These are phyloP conservation scores for Torulaspora delbrueckii DNA, from an alignment of 805 yeast genomes.

Conservation along the genomic window DNA sequence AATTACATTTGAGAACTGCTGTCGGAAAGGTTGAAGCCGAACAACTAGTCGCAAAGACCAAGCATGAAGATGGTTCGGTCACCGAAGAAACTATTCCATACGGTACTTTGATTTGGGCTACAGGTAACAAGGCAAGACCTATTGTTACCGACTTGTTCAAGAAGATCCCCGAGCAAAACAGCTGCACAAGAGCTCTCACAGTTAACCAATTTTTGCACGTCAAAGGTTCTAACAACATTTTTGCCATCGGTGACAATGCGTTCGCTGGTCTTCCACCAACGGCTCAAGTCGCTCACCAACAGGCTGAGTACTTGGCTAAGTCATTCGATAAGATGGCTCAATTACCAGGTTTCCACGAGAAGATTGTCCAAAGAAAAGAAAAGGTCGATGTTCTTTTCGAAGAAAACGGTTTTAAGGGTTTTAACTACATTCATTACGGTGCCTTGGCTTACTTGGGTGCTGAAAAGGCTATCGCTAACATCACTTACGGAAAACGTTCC, in stretches of 20 bases:
- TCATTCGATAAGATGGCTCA: conserved; percentile 57
- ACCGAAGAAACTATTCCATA: conserved; percentile 62
- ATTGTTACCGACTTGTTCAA: conserved; percentile 61
- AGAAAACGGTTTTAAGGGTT: conserved; percentile 54
- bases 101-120: conserved; percentile 94
- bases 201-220: conserved; percentile 75
- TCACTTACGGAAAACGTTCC: conserved; percentile 72
- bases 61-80: conserved; percentile 65
- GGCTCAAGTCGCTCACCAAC: conserved; percentile 95
- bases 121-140: conserved; percentile 87
- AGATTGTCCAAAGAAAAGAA: conserved; percentile 36
- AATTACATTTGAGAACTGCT: conserved; percentile 79
- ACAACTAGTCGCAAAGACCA: conserved; percentile 66
- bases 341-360: conserved; percentile 37
- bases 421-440: conserved; percentile 83
- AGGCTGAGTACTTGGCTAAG: conserved; percentile 74
- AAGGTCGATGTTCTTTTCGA: conserved; percentile 40
- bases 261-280: conserved; percentile 88
- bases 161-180: conserved; percentile 71
- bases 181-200: conserved; percentile 81
- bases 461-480: conserved; percentile 91
- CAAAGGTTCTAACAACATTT: conserved; percentile 76
- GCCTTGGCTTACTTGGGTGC: conserved; percentile 89
- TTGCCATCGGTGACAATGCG: conserved; percentile 92
- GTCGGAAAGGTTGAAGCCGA: conserved; percentile 78